These are phyloP conservation scores for Pseudocohnilembus persalinus DNA, from an alignment of 169 alveolate genomes.

Conservation along the genomic window DNA sequence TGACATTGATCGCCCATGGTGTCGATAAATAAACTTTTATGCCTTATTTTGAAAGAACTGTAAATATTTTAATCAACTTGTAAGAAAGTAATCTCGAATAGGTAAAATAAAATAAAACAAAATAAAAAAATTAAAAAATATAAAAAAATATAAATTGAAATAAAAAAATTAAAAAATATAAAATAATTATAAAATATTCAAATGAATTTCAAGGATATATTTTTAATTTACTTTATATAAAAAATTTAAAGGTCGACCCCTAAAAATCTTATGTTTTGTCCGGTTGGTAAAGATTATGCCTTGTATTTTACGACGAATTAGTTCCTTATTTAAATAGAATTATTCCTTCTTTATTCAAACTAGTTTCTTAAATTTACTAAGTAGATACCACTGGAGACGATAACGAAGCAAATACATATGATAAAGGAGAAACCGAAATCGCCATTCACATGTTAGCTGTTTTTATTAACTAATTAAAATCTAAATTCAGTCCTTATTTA, in stretches of 20 bases:
- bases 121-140: too few relatives aligned
- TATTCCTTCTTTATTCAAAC: constrained; percentile 69
- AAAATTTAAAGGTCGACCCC: constrained; percentile 61
- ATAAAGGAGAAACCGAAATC: constrained; percentile 59
- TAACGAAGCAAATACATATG: constrained; percentile 14
- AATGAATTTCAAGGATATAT: too few relatives aligned
- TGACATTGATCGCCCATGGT: constrained; percentile 60
- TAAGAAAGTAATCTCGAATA: constrained; percentile 48
- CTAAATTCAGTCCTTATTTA: constrained; percentile 58
- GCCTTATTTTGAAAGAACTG: constrained; percentile 51
- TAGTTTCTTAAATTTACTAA: constrained; percentile 46
- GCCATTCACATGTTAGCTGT: constrained; percentile 83
- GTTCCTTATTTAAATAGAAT: constrained; percentile 63
- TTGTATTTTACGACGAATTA: constrained; percentile 58
- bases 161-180: too few relatives aligned
- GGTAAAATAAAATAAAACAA: not conserved
- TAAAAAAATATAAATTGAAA: too few relatives aligned
- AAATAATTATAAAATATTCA: too few relatives aligned
- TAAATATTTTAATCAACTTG: constrained; percentile 52
- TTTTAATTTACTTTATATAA: not conserved
- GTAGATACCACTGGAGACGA: constrained; percentile 26
- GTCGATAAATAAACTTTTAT: constrained; percentile 64
- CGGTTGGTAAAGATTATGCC: constrained; percentile 86
- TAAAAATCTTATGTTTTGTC: constrained; percentile 65
- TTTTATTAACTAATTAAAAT: constrained; percentile 77